Evolutionary conservation across 1,284 basidiomycete species (phyloP).

Genomic region (Coriolopsis trogii): DNA sequence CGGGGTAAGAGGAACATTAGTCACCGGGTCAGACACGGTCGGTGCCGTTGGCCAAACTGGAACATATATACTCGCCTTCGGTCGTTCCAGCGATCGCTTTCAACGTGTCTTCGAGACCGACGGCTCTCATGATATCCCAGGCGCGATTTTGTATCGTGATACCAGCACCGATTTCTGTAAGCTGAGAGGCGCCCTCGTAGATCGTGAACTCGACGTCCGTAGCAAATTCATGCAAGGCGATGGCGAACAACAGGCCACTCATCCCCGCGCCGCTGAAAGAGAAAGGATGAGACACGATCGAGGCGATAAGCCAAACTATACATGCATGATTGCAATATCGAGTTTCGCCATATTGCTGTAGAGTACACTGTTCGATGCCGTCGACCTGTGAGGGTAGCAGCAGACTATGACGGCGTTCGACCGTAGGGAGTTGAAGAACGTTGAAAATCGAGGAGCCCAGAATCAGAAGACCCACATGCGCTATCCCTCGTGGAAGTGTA

Average conservation of each 20-base stretch:
- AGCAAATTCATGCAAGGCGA: constrained; percentile 38
- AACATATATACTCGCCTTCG: constrained; percentile 25
- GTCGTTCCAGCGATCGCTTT: constrained; percentile 42
- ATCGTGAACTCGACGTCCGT: constrained; percentile 42
- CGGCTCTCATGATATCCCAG: constrained; percentile 49
- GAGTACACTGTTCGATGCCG: too few species aligned
- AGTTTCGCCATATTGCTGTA: too few species aligned
- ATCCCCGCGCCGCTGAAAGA: constrained; percentile 41
- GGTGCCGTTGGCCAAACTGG: too few species aligned
- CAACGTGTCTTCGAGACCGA: constrained; percentile 52
- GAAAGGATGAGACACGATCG: too few species aligned
- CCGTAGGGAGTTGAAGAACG: too few species aligned
- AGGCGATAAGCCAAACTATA: too few species aligned
- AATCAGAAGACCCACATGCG: too few species aligned
- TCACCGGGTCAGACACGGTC: constrained; percentile 30
- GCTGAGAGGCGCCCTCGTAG: constrained; percentile 50
- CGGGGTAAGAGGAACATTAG: constrained; percentile 44
- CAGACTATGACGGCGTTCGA: too few species aligned
- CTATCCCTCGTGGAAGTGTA: too few species aligned
- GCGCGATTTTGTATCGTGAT: constrained; percentile 53
- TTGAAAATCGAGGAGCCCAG: too few species aligned
- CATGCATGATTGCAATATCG: too few species aligned
- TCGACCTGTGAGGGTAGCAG: too few species aligned
- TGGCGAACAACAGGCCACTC: constrained; percentile 37
- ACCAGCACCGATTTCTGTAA: constrained; percentile 57